Evolutionary conservation across 352 stramenopile species (phyloP), one percentile per base, ranked within the genome.

Genomic region (Globisporangium ultimum): DNA sequence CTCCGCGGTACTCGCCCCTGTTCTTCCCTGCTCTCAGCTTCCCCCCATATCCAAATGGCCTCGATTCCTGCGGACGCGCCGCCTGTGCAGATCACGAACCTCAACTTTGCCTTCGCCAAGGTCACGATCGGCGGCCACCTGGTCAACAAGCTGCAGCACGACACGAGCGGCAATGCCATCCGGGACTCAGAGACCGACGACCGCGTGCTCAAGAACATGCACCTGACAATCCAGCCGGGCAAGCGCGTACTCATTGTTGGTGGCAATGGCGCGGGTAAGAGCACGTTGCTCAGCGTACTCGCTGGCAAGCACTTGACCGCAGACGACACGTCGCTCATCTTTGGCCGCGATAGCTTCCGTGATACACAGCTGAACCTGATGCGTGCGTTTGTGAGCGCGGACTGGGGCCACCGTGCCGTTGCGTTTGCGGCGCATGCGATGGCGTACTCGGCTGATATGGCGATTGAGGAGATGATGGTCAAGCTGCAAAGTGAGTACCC

Each of bases 391-490:
- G 83, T 99, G 46, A 97, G 96, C 67, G 96, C 88, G 28, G 93
- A 98, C 61, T 99, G 96, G 97, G 96, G 96, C 13, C 97, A 98
- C 68, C 84, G 93, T 11, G 95, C 93, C 0, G 91, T 99, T 34
- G 96, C 96, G 7, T 99, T 99, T 72, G 96, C 96, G 2, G 85
- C 81, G 2, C 78, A 93, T 42, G 83, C 74, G 41, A 96, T 88
- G 83, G 86, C 74, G 45, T 97, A 83, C 72, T 93, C 74, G 64
- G 96, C 96, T 0, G 97, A 99, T 69, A 98, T 99, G 72, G 78
- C 89, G 3, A 95, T 99, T 28, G 80, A 87, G 17, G 88, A 97
- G 63, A 99, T 99, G 96, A 99, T 99, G 95, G 81, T 92, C 56
- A 90, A 97, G 64, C 57, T 98, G 40, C 97, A 99, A 72, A 67